A percentile compares a stretch with the other conserved stretches of the same genome.
Conservation (phyloP, 176 grass and related monocot genomes). For the Oryza meridionalis region DNA sequence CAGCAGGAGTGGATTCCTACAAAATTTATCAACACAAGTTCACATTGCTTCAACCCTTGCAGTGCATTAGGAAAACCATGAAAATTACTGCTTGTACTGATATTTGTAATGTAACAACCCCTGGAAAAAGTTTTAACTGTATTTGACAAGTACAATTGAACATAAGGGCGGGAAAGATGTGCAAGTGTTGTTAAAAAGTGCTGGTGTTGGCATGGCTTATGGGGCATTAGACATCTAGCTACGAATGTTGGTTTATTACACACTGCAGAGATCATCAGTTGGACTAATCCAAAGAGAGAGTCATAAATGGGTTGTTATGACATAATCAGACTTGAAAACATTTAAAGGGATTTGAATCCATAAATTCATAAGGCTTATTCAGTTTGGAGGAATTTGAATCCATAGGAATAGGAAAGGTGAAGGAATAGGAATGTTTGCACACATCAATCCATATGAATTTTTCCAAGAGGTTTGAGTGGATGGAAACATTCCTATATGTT, state of each 20-base stretch:
- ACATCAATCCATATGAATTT: too few species aligned
- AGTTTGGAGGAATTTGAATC: too few species aligned
- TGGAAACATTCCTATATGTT: too few species aligned
- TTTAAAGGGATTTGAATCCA: neutral
- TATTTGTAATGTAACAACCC: slow-evolving; percentile 9
- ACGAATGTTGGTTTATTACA: neutral
- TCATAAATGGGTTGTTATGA: neutral
- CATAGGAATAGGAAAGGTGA: too few species aligned
- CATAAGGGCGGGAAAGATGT: neutral
- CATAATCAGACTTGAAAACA: neutral
- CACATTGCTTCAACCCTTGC: slow-evolving; percentile 13
- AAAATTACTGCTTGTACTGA: neutral
- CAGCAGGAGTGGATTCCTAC: slow-evolving; percentile 58
- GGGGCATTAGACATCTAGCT: slow-evolving; percentile 24
- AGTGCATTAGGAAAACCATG: neutral
- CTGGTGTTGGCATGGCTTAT: neutral
- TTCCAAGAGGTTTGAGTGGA: too few species aligned
- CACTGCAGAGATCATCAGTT: slow-evolving; percentile 1
- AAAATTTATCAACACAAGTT: slow-evolving; percentile 38
- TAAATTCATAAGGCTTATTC: too few species aligned
- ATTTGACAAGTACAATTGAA: neutral
- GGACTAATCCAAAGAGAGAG: neutral
- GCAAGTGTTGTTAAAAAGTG: slow-evolving; percentile 9
- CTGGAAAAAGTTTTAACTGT: neutral
- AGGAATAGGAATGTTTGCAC: too few species aligned